These are phyloP conservation scores for Ensete ventricosum DNA, from an alignment of 176 grass and related monocot species.

Conservation along the genomic window DNA sequence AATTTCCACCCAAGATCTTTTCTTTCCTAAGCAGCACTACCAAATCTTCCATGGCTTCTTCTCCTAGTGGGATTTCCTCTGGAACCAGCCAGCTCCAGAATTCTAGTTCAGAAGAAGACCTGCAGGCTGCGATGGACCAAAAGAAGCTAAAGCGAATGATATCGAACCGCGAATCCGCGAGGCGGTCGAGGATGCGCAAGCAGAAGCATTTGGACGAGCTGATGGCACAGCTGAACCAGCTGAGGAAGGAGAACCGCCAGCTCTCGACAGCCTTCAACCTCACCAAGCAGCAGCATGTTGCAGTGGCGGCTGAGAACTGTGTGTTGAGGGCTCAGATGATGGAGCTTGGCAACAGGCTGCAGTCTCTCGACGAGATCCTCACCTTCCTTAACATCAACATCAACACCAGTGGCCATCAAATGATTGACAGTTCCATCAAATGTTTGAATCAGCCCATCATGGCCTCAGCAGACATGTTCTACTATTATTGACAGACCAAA, in stretches of 20 bases:
- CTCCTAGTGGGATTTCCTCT: background rate
- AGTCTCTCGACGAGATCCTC: slow-evolving; percentile 33
- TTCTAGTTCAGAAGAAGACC: slow-evolving; percentile 18
- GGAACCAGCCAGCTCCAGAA: background rate
- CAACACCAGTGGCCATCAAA: background rate
- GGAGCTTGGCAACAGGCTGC: slow-evolving; percentile 42
- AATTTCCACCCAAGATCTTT: background rate
- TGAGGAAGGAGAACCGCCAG: slow-evolving; percentile 36
- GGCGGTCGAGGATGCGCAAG: slow-evolving; percentile 48
- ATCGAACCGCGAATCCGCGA: slow-evolving; percentile 60
- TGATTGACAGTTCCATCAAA: background rate
- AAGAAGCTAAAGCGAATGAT: slow-evolving; percentile 49
- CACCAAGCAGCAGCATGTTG: slow-evolving; percentile 11
- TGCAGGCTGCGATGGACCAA: slow-evolving; percentile 47
- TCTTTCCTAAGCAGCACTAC: slow-evolving; percentile 2
- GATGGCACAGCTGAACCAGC: slow-evolving; percentile 22
- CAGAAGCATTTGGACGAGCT: slow-evolving; percentile 44
- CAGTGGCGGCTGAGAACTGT: slow-evolving; percentile 40
- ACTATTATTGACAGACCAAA: background rate
- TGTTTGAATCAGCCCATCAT: background rate
- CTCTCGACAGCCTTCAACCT: slow-evolving; percentile 27
- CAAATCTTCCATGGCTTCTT: slow-evolving; percentile 17
- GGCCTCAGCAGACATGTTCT: background rate
- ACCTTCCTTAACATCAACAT: background rate
- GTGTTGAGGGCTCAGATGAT: slow-evolving; percentile 39